Base-by-base conservation (phyloP, 768 basidiomycete species). In the Mycena olivaceomarginata region DNA sequence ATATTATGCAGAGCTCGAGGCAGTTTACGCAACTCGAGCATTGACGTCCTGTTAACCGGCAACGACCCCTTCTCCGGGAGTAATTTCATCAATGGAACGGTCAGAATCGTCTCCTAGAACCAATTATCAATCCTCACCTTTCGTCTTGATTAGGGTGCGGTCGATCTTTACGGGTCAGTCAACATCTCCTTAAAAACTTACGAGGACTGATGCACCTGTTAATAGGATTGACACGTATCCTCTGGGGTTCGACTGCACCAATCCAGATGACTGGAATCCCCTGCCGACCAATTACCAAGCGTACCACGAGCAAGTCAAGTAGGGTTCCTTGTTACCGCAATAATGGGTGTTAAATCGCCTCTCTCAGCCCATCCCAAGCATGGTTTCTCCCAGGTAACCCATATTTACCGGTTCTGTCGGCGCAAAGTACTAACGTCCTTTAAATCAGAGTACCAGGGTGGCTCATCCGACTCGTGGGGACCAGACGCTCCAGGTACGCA, bases 381-480 rank as follows among this genome's bases (percentile, higher is more conserved):
- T 92, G 88, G 85, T 96, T 96, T 81, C 88, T 95, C 77, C 95
- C 96, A 13, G 88, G 93, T 93, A 81, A 31, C 31, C 64, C 59
- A 13, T 16, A 56, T 62, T 48, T 22, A 56, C 1, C 48, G 46
- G 25, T 62, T 59, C 31, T 31, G 31, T 31, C 31, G 31, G 31
- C 31, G 31, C 6, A 48, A 72, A 1, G 22, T 6, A 5, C 51
- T 8, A 75, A 74, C 82, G 60, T 72, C 59, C 43, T 71, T 57
- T 41, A 53, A 16, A 41, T 43, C 64, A 86, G 87, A 93, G 85
- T 94, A 92, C 82, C 93, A 95, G 87, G 94, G 91, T 15, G 96
- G 96, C 7, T 89, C 94, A 11, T 96, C 92, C 79, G 95, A 97
- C 82, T 92, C 95, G 5, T 97, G 95, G 94, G 96, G 94, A 15